Conservation (phyloP, 2,329 filamentous ascomycete species). For the Colletotrichum sp. region DNA sequence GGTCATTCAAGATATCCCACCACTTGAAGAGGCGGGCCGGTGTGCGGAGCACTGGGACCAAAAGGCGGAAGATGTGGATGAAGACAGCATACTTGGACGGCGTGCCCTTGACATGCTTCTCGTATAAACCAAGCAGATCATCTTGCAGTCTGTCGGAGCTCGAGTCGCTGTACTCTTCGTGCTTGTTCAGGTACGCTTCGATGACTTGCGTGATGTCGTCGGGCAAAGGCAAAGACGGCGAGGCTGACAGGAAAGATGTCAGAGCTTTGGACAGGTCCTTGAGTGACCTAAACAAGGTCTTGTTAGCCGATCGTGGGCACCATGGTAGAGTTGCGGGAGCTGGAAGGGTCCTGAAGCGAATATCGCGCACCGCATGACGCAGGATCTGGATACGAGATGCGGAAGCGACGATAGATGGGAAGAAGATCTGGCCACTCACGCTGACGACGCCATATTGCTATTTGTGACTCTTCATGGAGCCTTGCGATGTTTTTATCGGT, state of each 20-base stretch:
- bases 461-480: constrained; percentile 15
- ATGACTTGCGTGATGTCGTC: constrained; percentile 68
- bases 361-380: constrained; percentile 15
- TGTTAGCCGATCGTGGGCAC: background rate
- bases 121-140: constrained; percentile 71
- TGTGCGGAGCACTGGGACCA: constrained; percentile 69
- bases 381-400: background rate
- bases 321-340: background rate
- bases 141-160: constrained; percentile 76
- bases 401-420: background rate
- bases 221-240: constrained; percentile 65
- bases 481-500: constrained; percentile 3
- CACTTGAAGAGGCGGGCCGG: constrained; percentile 70
- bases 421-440: constrained; percentile 25
- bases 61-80: constrained; percentile 66
- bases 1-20: constrained; percentile 70
- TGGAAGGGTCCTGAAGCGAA: background rate
- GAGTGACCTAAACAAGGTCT: constrained; percentile 47
- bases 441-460: constrained; percentile 30
- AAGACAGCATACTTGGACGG: constrained; percentile 69
- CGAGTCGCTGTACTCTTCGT: constrained; percentile 70
- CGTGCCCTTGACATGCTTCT: constrained; percentile 64
- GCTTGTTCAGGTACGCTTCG: constrained; percentile 70
- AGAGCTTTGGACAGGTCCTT: constrained; percentile 68
- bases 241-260: constrained; percentile 49